Conservation (phyloP, 2,329 filamentous ascomycete species). For the Ascochyta rabiei region DNA sequence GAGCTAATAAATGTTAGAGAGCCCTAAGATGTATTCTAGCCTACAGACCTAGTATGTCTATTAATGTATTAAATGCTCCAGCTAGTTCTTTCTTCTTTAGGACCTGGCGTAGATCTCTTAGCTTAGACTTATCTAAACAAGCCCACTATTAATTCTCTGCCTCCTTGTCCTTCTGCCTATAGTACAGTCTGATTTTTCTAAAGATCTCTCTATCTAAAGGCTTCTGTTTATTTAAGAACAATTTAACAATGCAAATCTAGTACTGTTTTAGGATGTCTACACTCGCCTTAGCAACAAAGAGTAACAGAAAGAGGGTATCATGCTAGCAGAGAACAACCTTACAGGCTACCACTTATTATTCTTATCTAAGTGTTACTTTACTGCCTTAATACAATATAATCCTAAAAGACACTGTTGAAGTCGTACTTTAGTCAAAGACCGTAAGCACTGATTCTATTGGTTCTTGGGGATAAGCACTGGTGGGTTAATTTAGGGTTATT, state of each 20-base stretch:
- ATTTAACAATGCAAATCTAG: constrained; percentile 18
- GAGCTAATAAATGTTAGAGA: constrained; percentile 24
- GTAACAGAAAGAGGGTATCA: background rate
- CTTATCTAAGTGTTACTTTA: constrained; percentile 18
- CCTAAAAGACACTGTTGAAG: constrained; percentile 25
- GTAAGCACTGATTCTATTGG: no score
- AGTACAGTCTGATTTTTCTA: constrained; percentile 27
- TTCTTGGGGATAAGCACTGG: no score
- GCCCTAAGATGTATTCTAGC: constrained; percentile 25
- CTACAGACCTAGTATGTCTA: constrained; percentile 29
- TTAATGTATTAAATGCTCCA: constrained; percentile 21
- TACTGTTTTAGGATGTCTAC: constrained; percentile 13
- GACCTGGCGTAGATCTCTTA: constrained; percentile 26
- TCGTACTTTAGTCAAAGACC: no score
- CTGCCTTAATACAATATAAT: constrained; percentile 22
- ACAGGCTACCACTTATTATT: constrained; percentile 33
- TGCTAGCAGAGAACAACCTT: constrained; percentile 23
- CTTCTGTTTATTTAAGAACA: constrained; percentile 21
- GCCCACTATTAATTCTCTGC: constrained; percentile 25
- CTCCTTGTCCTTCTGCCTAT: constrained; percentile 12
- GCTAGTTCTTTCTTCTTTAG: constrained; percentile 16
- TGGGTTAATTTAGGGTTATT: no score
- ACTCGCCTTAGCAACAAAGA: background rate
- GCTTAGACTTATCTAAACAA: constrained; percentile 23
- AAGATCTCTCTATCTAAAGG: constrained; percentile 28